Conservation (phyloP, 495 filamentous ascomycete species). For the Aspergillus bridgeri region DNA sequence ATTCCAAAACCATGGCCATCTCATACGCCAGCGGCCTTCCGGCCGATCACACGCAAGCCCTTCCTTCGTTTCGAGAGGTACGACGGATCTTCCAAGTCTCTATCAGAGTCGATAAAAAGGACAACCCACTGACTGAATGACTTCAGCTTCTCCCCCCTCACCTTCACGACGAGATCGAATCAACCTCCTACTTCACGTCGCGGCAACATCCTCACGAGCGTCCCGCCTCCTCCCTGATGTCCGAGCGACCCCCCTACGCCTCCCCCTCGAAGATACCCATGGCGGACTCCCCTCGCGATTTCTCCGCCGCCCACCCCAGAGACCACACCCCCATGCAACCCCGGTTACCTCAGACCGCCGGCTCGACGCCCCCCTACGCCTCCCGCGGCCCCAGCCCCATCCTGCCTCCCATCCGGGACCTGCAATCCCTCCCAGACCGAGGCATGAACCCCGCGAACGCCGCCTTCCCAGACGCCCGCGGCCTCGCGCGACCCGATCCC, state of each 20-base stretch:
- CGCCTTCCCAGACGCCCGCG: slow-evolving; percentile 30
- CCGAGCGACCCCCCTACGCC: slow-evolving; percentile 20
- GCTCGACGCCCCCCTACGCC: slow-evolving; percentile 16
- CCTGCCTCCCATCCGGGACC: slow-evolving; percentile 42
- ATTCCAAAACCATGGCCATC: slow-evolving; percentile 43
- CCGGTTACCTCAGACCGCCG: slow-evolving; percentile 11
- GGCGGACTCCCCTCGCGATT: slow-evolving; percentile 29
- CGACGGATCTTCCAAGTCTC: slow-evolving; percentile 7
- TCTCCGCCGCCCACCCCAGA: slow-evolving; percentile 21
- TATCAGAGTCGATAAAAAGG: background rate
- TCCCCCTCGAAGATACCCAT: slow-evolving; percentile 23
- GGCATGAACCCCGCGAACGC: slow-evolving; percentile 17
- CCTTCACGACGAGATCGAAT: slow-evolving; percentile 48
- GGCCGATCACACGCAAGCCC: slow-evolving; percentile 35
- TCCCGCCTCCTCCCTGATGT: slow-evolving; percentile 30
- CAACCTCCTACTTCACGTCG: slow-evolving; percentile 37
- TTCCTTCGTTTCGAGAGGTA: slow-evolving; percentile 48
- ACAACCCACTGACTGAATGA: slow-evolving; percentile 11
- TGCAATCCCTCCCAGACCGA: slow-evolving; percentile 36
- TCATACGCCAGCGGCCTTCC: slow-evolving; percentile 39
- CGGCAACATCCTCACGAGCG: slow-evolving; percentile 34
- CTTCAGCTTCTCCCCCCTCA: slow-evolving; percentile 42
- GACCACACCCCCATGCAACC: no score
- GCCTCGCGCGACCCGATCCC: slow-evolving; percentile 30
- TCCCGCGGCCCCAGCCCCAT: slow-evolving; percentile 39